Evolutionary conservation across 306 rosid genomes (phyloP), one percentile per base, ranked within the genome.

Genomic region (Cucumis melo): DNA sequence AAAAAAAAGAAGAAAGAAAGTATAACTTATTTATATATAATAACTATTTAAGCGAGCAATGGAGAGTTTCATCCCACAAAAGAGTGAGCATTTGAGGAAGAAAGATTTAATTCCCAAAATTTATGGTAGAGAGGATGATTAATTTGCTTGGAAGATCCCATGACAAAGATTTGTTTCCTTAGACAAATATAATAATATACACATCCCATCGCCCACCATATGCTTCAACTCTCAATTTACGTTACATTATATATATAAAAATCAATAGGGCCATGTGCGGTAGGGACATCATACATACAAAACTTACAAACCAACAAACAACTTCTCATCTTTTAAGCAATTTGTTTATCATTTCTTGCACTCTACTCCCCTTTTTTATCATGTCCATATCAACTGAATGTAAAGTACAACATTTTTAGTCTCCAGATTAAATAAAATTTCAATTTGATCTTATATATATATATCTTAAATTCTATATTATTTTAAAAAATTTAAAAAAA

Each of bases 91-190:
- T 59, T 17, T 24, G 65, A 8, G 10, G 36, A 1, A 59, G 7
- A 6, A 61, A 61, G 3, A 65, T 38, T 10, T 19, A 64, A 19
- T 36, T 64, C 36, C 7, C 17, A 11, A 65, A n/a, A 38, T 3
- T 65, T 19, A 16, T 16, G 48, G 17, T 36, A 38, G 51, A 38
- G 51, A 10, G 73, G 51, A 34, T n/a, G 19, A 66, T 39, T 65
- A 7, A 66, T 39, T 39, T 17, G 38, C 38, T 48, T 66, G 13
- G 53, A n/a, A n/a, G 73, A 66, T 66, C 57, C 32, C 27, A 20
- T 44, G 75, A 68, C 75, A 68, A 68, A 68, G 57, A 68, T 68
- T 68, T 68, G 75, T 68, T 68, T 68, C 12, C 38, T 44, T 24
- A 42, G 2, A 68, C 20, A 39, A 1, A 27, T 27, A 27, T 27